Evolutionary conservation across 805 yeast species (phyloP).

Genomic region (Wickerhamomyces queroliae): DNA sequence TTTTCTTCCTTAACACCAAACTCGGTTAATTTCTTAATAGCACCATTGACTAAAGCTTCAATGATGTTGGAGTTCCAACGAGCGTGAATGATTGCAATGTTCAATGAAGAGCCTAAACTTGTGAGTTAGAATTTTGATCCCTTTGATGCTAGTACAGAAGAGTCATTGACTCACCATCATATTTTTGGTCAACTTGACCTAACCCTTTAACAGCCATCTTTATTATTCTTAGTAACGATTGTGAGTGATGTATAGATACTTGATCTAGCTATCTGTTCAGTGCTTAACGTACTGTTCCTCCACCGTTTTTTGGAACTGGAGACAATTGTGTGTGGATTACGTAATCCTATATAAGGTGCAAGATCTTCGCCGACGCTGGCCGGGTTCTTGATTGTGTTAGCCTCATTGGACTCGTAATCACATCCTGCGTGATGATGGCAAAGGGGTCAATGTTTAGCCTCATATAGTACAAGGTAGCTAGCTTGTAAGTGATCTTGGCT

Average conservation of each 20-base stretch:
- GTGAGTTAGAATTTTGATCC: conserved; percentile 4
- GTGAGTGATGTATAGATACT: not conserved
- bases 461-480: no score
- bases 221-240: not conserved
- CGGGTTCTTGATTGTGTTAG: no score
- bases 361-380: no score
- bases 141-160: not conserved
- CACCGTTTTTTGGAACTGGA: no score
- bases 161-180: conserved; percentile 44
- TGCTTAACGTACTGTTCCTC: no score
- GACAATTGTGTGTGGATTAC: no score
- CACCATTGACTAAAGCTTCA: conserved; percentile 75
- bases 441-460: no score
- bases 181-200: conserved; percentile 63
- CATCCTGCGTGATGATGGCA: no score
- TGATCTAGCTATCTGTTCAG: no score
- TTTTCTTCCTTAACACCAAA: conserved; percentile 73
- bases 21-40: conserved; percentile 48
- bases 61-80: conserved; percentile 88
- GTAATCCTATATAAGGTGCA: no score
- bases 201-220: conserved; percentile 77
- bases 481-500: no score
- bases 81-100: conserved; percentile 88
- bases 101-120: conserved; percentile 35
- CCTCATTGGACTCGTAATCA: no score